Conservation (phyloP, 1,284 basidiomycete species). For the Rhodotorula sp. region DNA sequence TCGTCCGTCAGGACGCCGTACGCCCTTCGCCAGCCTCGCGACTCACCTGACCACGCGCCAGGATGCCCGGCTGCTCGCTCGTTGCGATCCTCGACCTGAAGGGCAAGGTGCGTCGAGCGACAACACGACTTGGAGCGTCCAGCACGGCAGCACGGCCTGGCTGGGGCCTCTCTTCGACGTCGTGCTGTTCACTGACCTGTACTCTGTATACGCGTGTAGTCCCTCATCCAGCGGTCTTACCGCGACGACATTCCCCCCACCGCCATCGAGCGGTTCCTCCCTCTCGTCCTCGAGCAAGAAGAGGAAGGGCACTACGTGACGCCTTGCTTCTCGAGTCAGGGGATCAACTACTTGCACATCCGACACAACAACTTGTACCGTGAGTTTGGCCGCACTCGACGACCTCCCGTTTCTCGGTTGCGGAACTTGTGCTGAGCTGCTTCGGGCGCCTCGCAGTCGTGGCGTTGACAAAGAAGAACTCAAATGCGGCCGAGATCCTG, state of each 20-base stretch:
- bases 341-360: conserved; percentile 98
- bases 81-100: conserved; percentile 97
- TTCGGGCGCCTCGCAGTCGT: conserved; percentile 63
- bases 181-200: not conserved
- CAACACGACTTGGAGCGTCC: no score
- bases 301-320: conserved; percentile 93
- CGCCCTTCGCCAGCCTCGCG: no score
- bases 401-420: not conserved
- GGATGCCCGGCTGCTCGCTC: conserved; percentile 43
- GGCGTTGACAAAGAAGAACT: conserved; percentile 91
- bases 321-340: conserved; percentile 90
- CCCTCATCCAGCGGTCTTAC: conserved; percentile 90
- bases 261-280: conserved; percentile 89
- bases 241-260: conserved; percentile 89
- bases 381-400: conserved; percentile 53
- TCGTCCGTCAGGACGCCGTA: no score
- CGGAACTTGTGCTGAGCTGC: not conserved
- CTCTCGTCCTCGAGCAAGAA: conserved; percentile 91
- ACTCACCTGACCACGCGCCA: not conserved
- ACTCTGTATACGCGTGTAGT: conserved; percentile 52
- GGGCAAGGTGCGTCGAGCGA: conserved; percentile 58
- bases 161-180: no score
- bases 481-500: conserved; percentile 93
- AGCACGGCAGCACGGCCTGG: not conserved
- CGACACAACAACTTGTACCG: conserved; percentile 96